Evolutionary conservation across 441 rosid species (phyloP), one percentile per base, ranked within the genome.

Genomic region (Adansonia rubrostipa): DNA sequence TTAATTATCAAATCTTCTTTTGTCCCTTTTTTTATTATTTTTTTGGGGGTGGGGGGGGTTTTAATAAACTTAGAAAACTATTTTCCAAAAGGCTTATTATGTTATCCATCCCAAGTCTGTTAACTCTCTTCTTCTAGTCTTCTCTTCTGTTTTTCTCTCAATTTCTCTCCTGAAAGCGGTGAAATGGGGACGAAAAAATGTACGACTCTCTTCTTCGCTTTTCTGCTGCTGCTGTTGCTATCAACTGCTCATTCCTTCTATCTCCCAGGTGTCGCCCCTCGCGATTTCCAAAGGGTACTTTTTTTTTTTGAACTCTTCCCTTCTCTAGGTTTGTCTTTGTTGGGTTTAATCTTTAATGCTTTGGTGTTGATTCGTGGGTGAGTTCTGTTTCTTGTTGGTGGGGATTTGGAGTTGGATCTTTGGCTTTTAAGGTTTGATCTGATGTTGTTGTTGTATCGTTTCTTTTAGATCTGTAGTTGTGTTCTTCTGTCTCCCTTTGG

Each of bases 251-350:
- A 83, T 72, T 85, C 93, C 73, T 91, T 93, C 85, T 93, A 93
- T 73, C 98, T 93, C 58, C 98, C 97, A 47, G 97, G 98, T 47
- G 98, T 93, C 7, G 95, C 98, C 79, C 98, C 98, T 75, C 97
- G 97, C 63, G 95, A 93, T 87, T 88, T 93, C 71, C 87, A 78
- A 63, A 84, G 71, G 88, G 98, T 92, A 84, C 77, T 47, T 48
- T 64, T 72, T 48, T 69, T 74, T 50, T 50, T 19, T 0, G 33
- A 28, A 28, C 33, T 28, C 33, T 28, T 28, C 8, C 5, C 63
- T 58, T 73, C 33, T 79, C 44, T 33, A 13, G 45, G 4, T 10
- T 40, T 17, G 8, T 36, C 47, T 10, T 69, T 54, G 33, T 15
- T 45, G 3, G 3, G 13, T 78, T 50, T 20, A 47, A 2, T 45